These are phyloP conservation scores for Bipolaris gigantea DNA, from an alignment of 2,329 filamentous ascomycete species.

Conservation along the genomic window DNA sequence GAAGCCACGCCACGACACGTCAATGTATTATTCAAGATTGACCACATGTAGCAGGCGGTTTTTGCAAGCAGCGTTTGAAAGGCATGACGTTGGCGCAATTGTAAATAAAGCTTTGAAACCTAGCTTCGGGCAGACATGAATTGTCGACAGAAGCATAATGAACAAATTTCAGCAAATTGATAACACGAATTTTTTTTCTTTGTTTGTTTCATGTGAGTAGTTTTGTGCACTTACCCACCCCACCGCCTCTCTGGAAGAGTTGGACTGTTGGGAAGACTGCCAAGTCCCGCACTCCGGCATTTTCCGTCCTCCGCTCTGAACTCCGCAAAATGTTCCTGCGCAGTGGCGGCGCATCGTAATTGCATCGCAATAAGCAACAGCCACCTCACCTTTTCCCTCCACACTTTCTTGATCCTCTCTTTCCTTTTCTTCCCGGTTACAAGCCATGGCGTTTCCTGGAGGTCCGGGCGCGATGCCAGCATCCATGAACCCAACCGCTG, in stretches of 20 bases:
- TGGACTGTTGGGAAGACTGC: conserved; percentile 3
- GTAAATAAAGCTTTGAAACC: conserved; percentile 12
- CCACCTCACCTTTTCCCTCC: neutral
- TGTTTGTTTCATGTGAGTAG: neutral
- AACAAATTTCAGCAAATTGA: conserved; percentile 6
- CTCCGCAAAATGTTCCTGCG: conserved; percentile 39
- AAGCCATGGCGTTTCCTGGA: conserved; percentile 39
- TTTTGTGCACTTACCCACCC: neutral
- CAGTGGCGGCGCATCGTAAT: conserved; percentile 14
- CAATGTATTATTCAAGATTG: conserved; percentile 31
- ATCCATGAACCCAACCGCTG: conserved; percentile 40
- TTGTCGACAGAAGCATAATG: conserved; percentile 14
- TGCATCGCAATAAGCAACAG: conserved; percentile 10
- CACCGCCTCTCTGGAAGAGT: neutral
- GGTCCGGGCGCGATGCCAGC: conserved; percentile 28
- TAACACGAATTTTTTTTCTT: neutral
- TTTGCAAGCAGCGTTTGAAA: conserved; percentile 18
- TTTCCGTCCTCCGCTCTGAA: conserved; percentile 37
- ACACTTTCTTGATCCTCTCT: neutral
- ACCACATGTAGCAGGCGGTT: conserved; percentile 23
- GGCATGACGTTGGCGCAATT: conserved; percentile 21
- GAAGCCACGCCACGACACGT: conserved; percentile 36
- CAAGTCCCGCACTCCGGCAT: conserved; percentile 25
- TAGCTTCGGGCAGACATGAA: conserved; percentile 13
- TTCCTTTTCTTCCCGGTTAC: neutral